Percentiles rank a stretch among this genome's conserved stretches.
Evolutionary conservation across 371 early-diverging fungal species (phyloP).

Genomic region (Mucor piriformis): DNA sequence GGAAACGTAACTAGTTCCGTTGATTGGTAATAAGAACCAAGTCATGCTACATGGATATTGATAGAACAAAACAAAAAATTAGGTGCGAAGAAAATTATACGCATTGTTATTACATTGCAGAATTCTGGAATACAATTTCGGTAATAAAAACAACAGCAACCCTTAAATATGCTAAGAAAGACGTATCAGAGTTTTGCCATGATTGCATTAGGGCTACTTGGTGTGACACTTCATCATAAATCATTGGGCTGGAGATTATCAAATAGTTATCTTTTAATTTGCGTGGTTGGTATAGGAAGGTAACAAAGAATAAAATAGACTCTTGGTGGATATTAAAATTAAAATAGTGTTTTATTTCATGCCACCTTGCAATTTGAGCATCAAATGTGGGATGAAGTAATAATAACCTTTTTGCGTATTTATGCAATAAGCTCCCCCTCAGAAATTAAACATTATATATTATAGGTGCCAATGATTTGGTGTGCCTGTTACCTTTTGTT

Average conservation of each 20-base stretch:
- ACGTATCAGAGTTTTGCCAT: conserved; percentile 44
- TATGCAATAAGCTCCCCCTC: not conserved
- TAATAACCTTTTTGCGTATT: not conserved
- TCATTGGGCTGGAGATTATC: conserved; percentile 43
- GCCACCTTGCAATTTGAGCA: conserved; percentile 19
- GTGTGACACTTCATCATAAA: conserved; percentile 35
- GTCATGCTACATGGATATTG: not conserved
- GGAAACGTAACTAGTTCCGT: conserved; percentile 47
- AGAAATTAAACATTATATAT: not conserved
- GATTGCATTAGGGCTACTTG: conserved; percentile 38
- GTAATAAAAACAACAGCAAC: conserved; percentile 19
- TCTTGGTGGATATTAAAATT: conserved; percentile 1
- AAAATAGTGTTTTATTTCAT: conserved; percentile 8
- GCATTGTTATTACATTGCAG: conserved; percentile 38
- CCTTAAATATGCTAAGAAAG: not conserved
- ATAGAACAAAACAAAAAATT: not conserved
- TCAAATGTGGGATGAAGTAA: conserved; percentile 56
- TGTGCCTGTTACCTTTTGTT: conserved; percentile 43
- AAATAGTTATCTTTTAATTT: conserved; percentile 41
- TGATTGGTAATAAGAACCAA: conserved; percentile 35
- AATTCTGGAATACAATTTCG: conserved; percentile 48
- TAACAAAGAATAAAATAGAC: conserved; percentile 12
- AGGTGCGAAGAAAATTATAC: conserved; percentile 40
- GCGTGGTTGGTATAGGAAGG: conserved; percentile 51
- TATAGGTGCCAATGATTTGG: conserved; percentile 43